Percentiles rank a stretch among this genome's conserved stretches.
phyloP scores from a whole-genome alignment of 2,329 filamentous ascomycete species.

The Fusarium sp. region DNA sequence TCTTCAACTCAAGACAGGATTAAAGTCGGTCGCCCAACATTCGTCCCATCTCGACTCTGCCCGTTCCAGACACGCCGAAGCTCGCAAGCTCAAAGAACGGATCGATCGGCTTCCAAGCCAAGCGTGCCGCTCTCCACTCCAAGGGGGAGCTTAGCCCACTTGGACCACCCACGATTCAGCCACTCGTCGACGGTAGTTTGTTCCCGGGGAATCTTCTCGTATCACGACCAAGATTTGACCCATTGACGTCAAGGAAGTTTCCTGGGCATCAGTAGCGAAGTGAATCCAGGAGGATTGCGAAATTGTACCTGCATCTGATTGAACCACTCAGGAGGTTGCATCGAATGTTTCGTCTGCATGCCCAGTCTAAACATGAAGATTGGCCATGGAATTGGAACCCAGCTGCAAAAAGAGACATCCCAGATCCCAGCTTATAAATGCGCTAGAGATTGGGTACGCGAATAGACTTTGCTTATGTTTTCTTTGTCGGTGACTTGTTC shows the following conservation, averaged over 20 bases:
- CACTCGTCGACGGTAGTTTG: not conserved
- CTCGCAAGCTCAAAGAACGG: conserved; percentile 15
- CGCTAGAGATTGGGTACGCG: conserved; percentile 20
- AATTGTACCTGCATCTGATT: conserved; percentile 4
- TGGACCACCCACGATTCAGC: not conserved
- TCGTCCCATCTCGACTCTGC: not conserved
- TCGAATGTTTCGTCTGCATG: conserved; percentile 20
- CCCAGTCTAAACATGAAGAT: conserved; percentile 23
- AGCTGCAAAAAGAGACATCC: conserved; percentile 9
- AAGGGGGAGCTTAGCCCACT: conserved; percentile 23
- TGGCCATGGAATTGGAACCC: conserved; percentile 9
- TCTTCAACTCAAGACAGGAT: not conserved
- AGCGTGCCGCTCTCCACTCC: conserved; percentile 28
- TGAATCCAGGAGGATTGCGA: not conserved
- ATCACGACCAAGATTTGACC: not conserved
- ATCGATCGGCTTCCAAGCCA: conserved; percentile 32
- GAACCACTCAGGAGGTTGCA: conserved; percentile 17
- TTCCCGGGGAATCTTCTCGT: conserved; percentile 1
- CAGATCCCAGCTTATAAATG: conserved; percentile 23
- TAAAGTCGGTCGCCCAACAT: not conserved
- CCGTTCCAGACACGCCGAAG: not conserved
- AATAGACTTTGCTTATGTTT: conserved; percentile 29
- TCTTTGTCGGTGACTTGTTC: conserved; percentile 19
- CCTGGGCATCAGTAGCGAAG: not conserved
- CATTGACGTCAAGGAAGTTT: not conserved